A percentile compares a stretch with the other conserved stretches of the same genome.
Conservation (phyloP, 2,329 filamentous ascomycete species). For the Alternaria sp. region DNA sequence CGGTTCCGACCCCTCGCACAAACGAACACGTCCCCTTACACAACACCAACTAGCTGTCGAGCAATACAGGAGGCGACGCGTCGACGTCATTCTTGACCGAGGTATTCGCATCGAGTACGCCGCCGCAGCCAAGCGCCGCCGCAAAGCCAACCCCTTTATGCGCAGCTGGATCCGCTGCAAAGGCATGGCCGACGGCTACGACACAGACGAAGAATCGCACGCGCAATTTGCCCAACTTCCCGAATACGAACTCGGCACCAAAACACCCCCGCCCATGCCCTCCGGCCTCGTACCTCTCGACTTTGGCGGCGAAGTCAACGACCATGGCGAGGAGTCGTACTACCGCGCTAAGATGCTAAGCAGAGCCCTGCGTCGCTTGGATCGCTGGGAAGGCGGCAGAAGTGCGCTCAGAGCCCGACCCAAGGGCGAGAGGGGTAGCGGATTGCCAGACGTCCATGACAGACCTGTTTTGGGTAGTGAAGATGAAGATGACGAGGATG, state of each 20-base stretch:
- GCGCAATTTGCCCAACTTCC: conserved; percentile 47
- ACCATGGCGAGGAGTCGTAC: conserved; percentile 77
- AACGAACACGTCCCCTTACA: conserved; percentile 74
- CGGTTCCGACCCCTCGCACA: conserved; percentile 54
- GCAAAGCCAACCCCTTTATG: conserved; percentile 69
- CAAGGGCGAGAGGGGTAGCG: conserved; percentile 20
- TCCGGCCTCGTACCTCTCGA: conserved; percentile 67
- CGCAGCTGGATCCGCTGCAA: conserved; percentile 70
- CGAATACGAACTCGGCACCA: conserved; percentile 36
- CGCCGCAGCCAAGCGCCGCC: conserved; percentile 65
- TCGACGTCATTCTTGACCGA: conserved; percentile 82
- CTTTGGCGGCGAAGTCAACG: conserved; percentile 65
- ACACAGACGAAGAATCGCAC: conserved; percentile 51
- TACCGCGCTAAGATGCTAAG: conserved; percentile 71
- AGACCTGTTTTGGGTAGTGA: conserved; percentile 16
- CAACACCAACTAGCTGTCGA: conserved; percentile 84
- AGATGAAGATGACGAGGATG: conserved; percentile 10
- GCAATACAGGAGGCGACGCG: conserved; percentile 76
- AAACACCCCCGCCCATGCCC: conserved; percentile 42
- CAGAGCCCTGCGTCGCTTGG: conserved; percentile 68
- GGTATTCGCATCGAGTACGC: conserved; percentile 72
- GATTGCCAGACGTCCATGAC: background rate
- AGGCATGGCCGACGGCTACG: conserved; percentile 53
- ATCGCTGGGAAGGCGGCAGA: conserved; percentile 67
- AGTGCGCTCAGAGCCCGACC: conserved; percentile 33